phyloP scores from a whole-genome alignment of 1,284 basidiomycete genomes.

The Apiotrichum sp. region DNA sequence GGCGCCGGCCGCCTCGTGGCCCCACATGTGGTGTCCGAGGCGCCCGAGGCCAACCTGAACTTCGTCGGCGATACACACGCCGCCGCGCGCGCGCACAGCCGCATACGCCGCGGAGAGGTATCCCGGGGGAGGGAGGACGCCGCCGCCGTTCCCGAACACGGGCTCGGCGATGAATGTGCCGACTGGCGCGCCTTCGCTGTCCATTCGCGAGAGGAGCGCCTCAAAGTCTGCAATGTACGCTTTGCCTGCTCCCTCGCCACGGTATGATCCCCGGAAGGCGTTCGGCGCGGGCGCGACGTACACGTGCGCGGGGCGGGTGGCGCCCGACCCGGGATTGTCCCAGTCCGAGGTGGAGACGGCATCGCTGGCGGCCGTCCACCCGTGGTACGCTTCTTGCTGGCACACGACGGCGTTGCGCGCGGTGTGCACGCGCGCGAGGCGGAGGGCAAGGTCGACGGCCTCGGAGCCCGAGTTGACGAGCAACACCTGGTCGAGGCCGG shows the following conservation, averaged over 20 bases:
- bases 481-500: neutral
- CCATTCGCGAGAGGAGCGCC: neutral
- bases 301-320: conserved; percentile 2
- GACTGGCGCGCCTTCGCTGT: neutral
- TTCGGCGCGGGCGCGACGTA: conserved; percentile 8
- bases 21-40: conserved; percentile 9
- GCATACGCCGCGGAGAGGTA: conserved; percentile 5
- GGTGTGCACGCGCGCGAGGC: conserved; percentile 6
- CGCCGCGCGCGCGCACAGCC: conserved; percentile 3
- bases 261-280: conserved; percentile 5
- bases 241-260: neutral
- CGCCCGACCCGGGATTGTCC: conserved; percentile 7
- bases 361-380: conserved; percentile 9
- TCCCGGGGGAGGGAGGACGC: conserved; percentile 1
- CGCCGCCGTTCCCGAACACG: conserved; percentile 16
- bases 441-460: conserved; percentile 13
- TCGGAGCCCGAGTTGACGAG: conserved; percentile 14
- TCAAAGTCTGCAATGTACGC: conserved; percentile 3
- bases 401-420: conserved; percentile 1
- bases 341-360: conserved; percentile 7
- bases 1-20: conserved; percentile 1
- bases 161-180: conserved; percentile 12
- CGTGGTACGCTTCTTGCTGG: conserved; percentile 13
- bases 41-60: conserved; percentile 15
- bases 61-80: conserved; percentile 13